Evolutionary conservation across 768 basidiomycete genomes (phyloP).

Genomic region (Suillus hirtellus): DNA sequence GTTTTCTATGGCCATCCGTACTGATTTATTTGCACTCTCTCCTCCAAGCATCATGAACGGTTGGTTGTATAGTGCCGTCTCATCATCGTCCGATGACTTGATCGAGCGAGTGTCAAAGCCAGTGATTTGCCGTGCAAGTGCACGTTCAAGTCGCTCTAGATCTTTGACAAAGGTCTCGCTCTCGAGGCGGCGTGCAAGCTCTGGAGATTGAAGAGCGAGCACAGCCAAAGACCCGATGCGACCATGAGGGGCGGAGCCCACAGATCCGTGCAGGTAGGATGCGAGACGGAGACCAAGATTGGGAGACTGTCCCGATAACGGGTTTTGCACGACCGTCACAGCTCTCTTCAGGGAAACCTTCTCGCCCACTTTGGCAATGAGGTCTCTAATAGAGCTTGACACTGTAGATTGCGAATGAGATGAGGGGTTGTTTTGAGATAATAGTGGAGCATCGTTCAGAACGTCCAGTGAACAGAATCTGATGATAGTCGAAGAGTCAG

Average conservation of each 20-base stretch:
- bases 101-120: slow-evolving; percentile 74
- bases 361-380: slow-evolving; percentile 78
- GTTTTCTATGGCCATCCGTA: slow-evolving; percentile 37
- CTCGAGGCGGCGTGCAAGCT: slow-evolving; percentile 44
- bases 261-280: slow-evolving; percentile 64
- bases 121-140: slow-evolving; percentile 81
- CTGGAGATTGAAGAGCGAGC: slow-evolving; percentile 50
- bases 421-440: slow-evolving; percentile 38
- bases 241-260: slow-evolving; percentile 49
- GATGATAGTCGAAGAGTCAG: slow-evolving; percentile 38
- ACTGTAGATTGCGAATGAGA: slow-evolving; percentile 51
- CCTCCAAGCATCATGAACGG: slow-evolving; percentile 76
- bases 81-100: slow-evolving; percentile 37
- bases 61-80: slow-evolving; percentile 66
- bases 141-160: slow-evolving; percentile 64
- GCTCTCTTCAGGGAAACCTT: slow-evolving; percentile 73
- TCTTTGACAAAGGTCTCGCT: slow-evolving; percentile 55
- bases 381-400: slow-evolving; percentile 60
- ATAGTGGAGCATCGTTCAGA: slow-evolving; percentile 66
- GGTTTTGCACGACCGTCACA: slow-evolving; percentile 37
- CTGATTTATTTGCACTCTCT: slow-evolving; percentile 37
- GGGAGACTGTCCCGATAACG: slow-evolving; percentile 35
- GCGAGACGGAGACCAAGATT: slow-evolving; percentile 47
- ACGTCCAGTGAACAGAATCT: slow-evolving; percentile 51
- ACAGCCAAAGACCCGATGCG: slow-evolving; percentile 61